These are phyloP conservation scores for Ulota crispa DNA, from an alignment of 225 moss, liverwort and hornwort species.

Conservation along the genomic window DNA sequence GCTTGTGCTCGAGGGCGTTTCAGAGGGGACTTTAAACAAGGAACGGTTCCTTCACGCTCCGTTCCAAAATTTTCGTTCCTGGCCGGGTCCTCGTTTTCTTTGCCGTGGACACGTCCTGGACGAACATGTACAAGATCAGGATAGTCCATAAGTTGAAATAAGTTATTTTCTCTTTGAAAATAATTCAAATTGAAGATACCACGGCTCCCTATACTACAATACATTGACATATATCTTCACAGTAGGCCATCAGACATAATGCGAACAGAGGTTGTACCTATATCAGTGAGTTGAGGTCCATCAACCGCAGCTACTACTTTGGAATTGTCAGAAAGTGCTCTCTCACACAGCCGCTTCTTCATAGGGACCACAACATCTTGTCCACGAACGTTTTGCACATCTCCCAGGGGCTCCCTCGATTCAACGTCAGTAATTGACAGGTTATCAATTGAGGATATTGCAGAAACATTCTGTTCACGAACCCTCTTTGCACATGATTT, in stretches of 20 bases:
- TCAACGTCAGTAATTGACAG: neutral
- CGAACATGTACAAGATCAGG: neutral
- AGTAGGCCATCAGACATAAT: neutral
- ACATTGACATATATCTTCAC: neutral
- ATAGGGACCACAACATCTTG: slow-evolving; percentile 19
- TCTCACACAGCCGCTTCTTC: slow-evolving; percentile 44
- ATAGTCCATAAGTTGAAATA: neutral
- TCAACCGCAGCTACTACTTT: neutral
- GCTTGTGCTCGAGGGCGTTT: slow-evolving; percentile 32
- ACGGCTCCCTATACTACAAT: neutral
- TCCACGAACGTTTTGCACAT: slow-evolving; percentile 8
- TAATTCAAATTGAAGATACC: neutral
- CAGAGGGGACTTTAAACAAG: slow-evolving; percentile 3
- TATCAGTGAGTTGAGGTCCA: neutral
- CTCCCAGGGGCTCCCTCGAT: slow-evolving; percentile 23
- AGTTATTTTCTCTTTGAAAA: neutral
- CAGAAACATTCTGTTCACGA: neutral
- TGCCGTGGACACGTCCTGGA: slow-evolving; percentile 25
- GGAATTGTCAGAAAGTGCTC: neutral
- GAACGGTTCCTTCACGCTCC: slow-evolving; percentile 22
- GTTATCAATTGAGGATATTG: neutral
- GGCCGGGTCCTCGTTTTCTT: slow-evolving; percentile 30
- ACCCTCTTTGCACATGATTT: neutral
- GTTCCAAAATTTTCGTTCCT: neutral
- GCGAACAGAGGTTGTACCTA: slow-evolving; percentile 13